These are phyloP conservation scores for Euptelea pleiosperma DNA, from an alignment of 164 flowering plant species.

Conservation along the genomic window DNA sequence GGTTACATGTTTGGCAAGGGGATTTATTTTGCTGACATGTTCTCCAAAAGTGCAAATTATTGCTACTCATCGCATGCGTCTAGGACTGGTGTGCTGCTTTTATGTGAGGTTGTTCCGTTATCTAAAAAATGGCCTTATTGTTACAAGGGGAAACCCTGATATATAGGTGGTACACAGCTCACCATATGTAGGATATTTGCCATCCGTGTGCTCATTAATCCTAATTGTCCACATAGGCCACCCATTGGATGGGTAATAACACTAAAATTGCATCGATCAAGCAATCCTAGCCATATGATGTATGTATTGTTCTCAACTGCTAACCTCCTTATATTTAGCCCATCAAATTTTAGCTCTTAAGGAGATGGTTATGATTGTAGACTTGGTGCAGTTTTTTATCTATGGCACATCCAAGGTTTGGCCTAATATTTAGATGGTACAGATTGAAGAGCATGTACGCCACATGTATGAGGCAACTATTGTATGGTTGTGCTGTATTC, in stretches of 20 bases:
- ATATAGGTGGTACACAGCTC: background rate
- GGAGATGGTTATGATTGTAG: background rate
- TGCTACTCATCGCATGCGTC: slow-evolving; percentile 53
- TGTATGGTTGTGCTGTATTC: background rate
- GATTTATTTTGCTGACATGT: slow-evolving; percentile 98
- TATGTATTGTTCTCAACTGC: background rate
- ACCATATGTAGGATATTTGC: background rate
- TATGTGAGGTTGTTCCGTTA: slow-evolving; percentile 69
- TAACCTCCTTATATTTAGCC: too few species aligned
- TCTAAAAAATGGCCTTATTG: background rate
- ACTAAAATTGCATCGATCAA: background rate
- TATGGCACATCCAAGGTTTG: background rate
- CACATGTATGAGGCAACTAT: too few species aligned
- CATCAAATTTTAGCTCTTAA: background rate
- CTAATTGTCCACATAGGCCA: background rate
- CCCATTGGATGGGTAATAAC: background rate
- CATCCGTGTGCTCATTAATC: background rate
- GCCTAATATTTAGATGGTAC: background rate
- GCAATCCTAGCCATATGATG: background rate
- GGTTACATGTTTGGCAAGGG: slow-evolving; percentile 99
- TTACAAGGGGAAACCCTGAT: background rate
- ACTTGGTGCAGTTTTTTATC: background rate
- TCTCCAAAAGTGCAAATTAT: slow-evolving; percentile 96
- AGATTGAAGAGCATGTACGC: background rate
- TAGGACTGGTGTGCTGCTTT: slow-evolving; percentile 71